phyloP scores from a whole-genome alignment of 1,139 yeast genomes.

The Geotrichum bryndzae region DNA sequence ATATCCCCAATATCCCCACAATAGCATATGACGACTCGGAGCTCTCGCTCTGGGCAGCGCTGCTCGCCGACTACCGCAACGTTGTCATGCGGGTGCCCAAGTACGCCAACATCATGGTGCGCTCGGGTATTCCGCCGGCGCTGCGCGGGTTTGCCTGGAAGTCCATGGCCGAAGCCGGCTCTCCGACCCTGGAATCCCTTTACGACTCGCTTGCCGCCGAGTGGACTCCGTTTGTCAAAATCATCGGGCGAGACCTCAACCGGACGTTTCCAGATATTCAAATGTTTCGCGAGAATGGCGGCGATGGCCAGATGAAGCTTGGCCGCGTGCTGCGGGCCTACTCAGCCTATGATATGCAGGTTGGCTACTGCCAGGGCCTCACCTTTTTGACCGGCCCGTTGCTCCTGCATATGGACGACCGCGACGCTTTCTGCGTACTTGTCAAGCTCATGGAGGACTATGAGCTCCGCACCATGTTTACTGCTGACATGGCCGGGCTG shows the following conservation, averaged over 20 bases:
- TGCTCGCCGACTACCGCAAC: conserved; percentile 33
- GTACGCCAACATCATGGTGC: conserved; percentile 31
- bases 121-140: conserved; percentile 39
- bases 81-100: conserved; percentile 33
- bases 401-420: conserved; percentile 46
- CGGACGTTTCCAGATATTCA: conserved; percentile 57
- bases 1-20: conserved; percentile 26
- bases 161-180: conserved; percentile 34
- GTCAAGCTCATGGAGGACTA: conserved; percentile 60
- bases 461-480: conserved; percentile 52
- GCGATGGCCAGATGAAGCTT: conserved; percentile 43
- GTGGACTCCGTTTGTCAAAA: conserved; percentile 44
- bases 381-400: conserved; percentile 62
- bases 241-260: conserved; percentile 56
- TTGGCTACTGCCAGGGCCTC: conserved; percentile 69
- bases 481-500: conserved; percentile 53
- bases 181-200: conserved; percentile 35
- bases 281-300: conserved; percentile 45
- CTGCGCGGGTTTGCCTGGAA: conserved; percentile 38
- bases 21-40: conserved; percentile 27
- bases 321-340: conserved; percentile 60
- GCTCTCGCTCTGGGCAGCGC: conserved; percentile 35
- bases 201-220: conserved; percentile 40
- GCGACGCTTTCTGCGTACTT: conserved; percentile 49
- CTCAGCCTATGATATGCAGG: conserved; percentile 60